These are phyloP conservation scores for Bidens hawaiensis DNA, from an alignment of 140 eudicot genomes.

Conservation along the genomic window DNA sequence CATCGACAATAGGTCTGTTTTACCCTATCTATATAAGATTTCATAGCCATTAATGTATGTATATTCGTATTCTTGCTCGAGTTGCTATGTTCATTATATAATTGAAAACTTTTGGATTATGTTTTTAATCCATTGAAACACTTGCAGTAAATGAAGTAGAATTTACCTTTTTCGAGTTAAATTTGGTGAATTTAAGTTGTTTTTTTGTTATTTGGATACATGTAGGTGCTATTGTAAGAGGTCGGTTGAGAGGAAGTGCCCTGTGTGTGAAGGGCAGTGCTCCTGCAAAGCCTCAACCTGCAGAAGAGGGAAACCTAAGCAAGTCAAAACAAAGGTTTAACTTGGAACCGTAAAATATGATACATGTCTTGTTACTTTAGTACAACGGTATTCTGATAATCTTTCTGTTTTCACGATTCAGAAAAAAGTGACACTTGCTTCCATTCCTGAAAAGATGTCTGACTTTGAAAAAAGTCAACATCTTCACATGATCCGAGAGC, in stretches of 20 bases:
- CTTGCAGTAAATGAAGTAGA: slow-evolving; percentile 4
- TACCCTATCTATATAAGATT: not conserved
- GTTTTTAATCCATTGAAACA: not conserved
- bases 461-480: not conserved
- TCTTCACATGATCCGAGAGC: not conserved
- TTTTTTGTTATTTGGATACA: slow-evolving; percentile 7
- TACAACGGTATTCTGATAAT: slow-evolving; percentile 2
- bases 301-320: slow-evolving; percentile 30
- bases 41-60: not conserved
- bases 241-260: slow-evolving; percentile 53
- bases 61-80: not conserved
- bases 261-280: slow-evolving; percentile 67
- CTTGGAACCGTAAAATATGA: not conserved
- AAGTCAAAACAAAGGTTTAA: slow-evolving; percentile 42
- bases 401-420: slow-evolving; percentile 24
- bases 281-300: slow-evolving; percentile 60
- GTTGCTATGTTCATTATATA: no score
- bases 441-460: slow-evolving; percentile 14
- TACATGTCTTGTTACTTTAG: not conserved
- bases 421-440: slow-evolving; percentile 21
- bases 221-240: slow-evolving; percentile 52
- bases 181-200: not conserved
- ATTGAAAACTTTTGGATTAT: not conserved
- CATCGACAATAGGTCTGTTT: slow-evolving; percentile 53
- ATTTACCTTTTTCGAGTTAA: slow-evolving; percentile 1